Evolutionary conservation across 1,139 yeast species (phyloP), one percentile per base, ranked within the genome.

Genomic region (Kurtzmaniella quercitrusa): DNA sequence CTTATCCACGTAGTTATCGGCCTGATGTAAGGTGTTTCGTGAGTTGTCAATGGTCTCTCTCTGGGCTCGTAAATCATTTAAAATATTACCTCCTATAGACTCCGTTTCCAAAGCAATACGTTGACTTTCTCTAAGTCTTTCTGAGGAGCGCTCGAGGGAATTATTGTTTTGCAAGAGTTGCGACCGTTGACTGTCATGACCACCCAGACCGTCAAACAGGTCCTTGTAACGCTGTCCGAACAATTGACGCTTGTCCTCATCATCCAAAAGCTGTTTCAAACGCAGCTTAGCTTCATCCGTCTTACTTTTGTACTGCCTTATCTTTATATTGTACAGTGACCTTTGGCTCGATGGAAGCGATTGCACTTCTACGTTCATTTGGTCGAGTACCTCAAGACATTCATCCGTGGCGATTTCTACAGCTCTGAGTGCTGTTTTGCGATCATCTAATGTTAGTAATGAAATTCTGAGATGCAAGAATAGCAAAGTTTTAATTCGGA

Each of bases 91-190:
- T 1, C 99, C 99, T 42, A 94, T 81, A 38, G 76, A 74, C 61
- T 93, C 98, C 0, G 98, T 91, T 55, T 94, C 98, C 45, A 86
- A 72, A 2, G 98, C 98, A 4, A 91, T 72, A 49, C 98, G 74
- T 51, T 93, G 95, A 34, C 95, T 85, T 38, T 93, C 97, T 48
- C 85, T 76, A 44, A 94, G 72, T 54, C 96, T 74, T 51, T 89
- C 94, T 1, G 89, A 78, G 1, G 95, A 80, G 50, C 95, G 74
- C 53, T 88, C 96, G 48, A 94, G 73, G 2, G 94, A 76, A 1
- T 91, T 84, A 55, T 88, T 88, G 47, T 88, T 88, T 43, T 78
- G 76, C 46, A 94, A 70, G 40, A 94, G 71, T 53, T 86, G 88
- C 53, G 86, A 88, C 42, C 98, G 77, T 63, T 93, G 98, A 41